Base-by-base conservation (phyloP, 2,329 filamentous ascomycete genomes). In the Colletotrichum sublineola region DNA sequence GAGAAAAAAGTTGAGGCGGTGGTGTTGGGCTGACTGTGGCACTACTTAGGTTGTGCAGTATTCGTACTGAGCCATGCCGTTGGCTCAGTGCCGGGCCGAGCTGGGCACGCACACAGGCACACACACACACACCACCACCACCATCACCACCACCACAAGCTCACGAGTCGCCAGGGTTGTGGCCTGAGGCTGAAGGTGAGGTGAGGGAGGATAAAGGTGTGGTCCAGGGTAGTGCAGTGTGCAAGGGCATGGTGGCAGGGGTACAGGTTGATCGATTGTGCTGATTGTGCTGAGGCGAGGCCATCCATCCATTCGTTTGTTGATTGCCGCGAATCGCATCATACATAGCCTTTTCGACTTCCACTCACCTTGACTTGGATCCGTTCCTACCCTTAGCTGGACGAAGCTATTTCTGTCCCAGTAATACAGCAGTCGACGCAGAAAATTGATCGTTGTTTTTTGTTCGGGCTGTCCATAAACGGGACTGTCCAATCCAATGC, bases 81-180 rank as follows among this genome's bases (percentile, higher is more conserved):
- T 68, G 66, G 69, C 69, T 72, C 60, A 46, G 66, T 72, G 66
- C 69, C 66, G 66, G 69, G 38, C 66, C 60, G 66, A 66, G n/a
- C 64, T 62, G 38, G 60, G 60, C 40, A n/a, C 38, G 46, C 63
- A 53, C 44, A 50, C 57, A 38, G 20, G 4, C n/a, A 38, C 36
- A 40, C 60, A 24, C 60, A n/a, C 58, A 42, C 42, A 33, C 42
- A 44, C 24, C 24, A 24, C 24, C 24, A 24, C 24, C 42, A 44
- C 24, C 24, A 24, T 1, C 42, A 44, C 42, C 18, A 18, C 24
- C 24, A 24, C 24, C 18, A 31, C 44, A 36, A 15, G 52, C 48
- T 53, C 48, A 55, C 63, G 52, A 65, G 46, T 68, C 53, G 64
- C n/a, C 55, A 52, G 44, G 24, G 12, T 42, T 7, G 12, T 60